Conservation (phyloP, 2,329 filamentous ascomycete species). For the Verticillium albo-atrum region DNA sequence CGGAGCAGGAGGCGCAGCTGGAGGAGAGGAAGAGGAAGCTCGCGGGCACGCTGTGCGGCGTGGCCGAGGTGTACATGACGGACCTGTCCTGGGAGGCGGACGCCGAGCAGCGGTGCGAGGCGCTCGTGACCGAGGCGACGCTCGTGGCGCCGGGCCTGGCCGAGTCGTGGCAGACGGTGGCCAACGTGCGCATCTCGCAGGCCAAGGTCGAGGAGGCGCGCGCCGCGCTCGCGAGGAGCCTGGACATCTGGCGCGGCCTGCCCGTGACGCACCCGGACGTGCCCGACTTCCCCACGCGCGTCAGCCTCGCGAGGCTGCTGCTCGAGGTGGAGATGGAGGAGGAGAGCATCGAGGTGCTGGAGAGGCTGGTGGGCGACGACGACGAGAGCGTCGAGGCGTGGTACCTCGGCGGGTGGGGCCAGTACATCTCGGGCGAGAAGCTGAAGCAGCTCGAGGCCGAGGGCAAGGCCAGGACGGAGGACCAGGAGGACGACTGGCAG, state of each 20-base stretch:
- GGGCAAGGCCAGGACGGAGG: conserved; percentile 17
- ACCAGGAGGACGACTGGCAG: conserved; percentile 47
- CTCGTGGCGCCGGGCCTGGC: conserved; percentile 75
- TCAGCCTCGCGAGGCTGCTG: conserved; percentile 77
- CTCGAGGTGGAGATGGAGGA: conserved; percentile 88
- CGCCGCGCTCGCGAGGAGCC: conserved; percentile 71
- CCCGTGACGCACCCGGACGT: conserved; percentile 66
- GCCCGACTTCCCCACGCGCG: conserved; percentile 80
- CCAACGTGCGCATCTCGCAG: conserved; percentile 91
- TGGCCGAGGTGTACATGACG: conserved; percentile 98
- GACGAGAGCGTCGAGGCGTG: conserved; percentile 93
- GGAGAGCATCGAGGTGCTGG: conserved; percentile 79
- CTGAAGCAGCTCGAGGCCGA: conserved; percentile 36
- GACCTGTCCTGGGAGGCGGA: conserved; percentile 91
- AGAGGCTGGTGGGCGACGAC: conserved; percentile 80
- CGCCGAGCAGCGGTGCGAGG: conserved; percentile 83
- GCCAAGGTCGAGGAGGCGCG: conserved; percentile 71
- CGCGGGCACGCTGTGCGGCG: conserved; percentile 86
- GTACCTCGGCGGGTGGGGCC: conserved; percentile 94
- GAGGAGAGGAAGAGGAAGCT: conserved; percentile 75
- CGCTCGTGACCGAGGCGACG: conserved; percentile 84
- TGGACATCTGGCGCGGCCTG: conserved; percentile 79
- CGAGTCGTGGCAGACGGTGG: conserved; percentile 92
- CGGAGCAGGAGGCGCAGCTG: conserved; percentile 36
- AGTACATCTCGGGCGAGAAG: conserved; percentile 74